Conservation (phyloP, 495 filamentous ascomycete genomes). For the Lepidopterella palustris region DNA sequence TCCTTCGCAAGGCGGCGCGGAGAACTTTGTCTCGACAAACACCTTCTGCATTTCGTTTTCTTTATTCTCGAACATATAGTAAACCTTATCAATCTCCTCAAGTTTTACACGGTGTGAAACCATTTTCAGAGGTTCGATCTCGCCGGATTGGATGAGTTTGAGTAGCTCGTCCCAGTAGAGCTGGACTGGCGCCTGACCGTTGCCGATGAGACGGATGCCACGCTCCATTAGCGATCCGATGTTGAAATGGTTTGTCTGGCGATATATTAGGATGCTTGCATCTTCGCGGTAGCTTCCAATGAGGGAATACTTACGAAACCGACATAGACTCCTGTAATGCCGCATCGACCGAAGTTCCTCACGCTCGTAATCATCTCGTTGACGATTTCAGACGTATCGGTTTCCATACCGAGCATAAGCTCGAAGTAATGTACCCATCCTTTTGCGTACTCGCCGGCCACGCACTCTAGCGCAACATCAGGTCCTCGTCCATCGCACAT, state of each 20-base stretch:
- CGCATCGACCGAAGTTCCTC: slow-evolving; percentile 65
- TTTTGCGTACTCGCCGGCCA: slow-evolving; percentile 79
- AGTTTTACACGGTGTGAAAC: slow-evolving; percentile 68
- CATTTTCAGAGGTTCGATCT: slow-evolving; percentile 75
- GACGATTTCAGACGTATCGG: slow-evolving; percentile 77
- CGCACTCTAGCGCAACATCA: slow-evolving; percentile 78
- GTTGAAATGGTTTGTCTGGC: slow-evolving; percentile 71
- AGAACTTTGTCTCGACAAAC: slow-evolving; percentile 39
- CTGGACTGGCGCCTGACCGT: slow-evolving; percentile 80
- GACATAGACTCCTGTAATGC: slow-evolving; percentile 76
- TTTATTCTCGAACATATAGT: slow-evolving; percentile 39
- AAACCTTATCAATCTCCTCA: slow-evolving; percentile 60
- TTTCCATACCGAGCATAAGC: slow-evolving; percentile 66
- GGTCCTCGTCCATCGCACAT: slow-evolving; percentile 59
- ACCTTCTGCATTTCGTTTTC: slow-evolving; percentile 43
- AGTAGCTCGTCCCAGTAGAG: slow-evolving; percentile 75
- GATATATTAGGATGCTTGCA: not conserved
- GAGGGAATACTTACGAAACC: slow-evolving; percentile 58
- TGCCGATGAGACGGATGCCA: slow-evolving; percentile 73
- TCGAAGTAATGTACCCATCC: slow-evolving; percentile 76
- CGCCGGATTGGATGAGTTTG: slow-evolving; percentile 57
- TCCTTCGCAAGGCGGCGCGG: slow-evolving; percentile 29
- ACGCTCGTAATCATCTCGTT: slow-evolving; percentile 84
- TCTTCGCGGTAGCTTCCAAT: not conserved
- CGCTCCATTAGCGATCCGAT: slow-evolving; percentile 83